Evolutionary conservation across 345 rosid species (phyloP).

Genomic region (Excoecaria agallocha): DNA sequence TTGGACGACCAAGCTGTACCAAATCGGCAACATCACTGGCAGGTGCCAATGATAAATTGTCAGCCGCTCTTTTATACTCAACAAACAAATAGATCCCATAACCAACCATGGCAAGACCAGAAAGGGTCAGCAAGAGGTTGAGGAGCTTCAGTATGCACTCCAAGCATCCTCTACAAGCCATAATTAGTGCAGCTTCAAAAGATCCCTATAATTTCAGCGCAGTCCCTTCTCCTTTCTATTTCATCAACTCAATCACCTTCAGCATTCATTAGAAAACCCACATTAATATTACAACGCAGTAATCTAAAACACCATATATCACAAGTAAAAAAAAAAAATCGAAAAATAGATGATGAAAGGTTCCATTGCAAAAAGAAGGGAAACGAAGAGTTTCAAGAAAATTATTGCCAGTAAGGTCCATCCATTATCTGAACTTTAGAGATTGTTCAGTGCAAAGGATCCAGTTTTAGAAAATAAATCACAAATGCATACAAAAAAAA

Average conservation of each 20-base stretch:
- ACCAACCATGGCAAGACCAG: slow-evolving; percentile 85
- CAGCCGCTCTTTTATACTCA: slow-evolving; percentile 51
- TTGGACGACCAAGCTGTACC: slow-evolving; percentile 76
- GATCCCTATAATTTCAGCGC: slow-evolving; percentile 14
- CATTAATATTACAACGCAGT: background rate
- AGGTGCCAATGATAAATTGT: slow-evolving; percentile 26
- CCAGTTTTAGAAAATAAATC: background rate
- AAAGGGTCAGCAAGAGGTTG: slow-evolving; percentile 71
- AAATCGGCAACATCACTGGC: slow-evolving; percentile 28
- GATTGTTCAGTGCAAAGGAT: background rate
- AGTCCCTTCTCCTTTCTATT: slow-evolving; percentile 17
- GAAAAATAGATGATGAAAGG: background rate
- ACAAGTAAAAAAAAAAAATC: background rate
- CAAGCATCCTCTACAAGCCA: slow-evolving; percentile 83
- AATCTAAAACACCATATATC: background rate
- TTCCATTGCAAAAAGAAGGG: background rate
- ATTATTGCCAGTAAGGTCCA: background rate
- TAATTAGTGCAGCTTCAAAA: slow-evolving; percentile 22
- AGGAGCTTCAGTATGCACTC: slow-evolving; percentile 81
- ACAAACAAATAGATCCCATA: slow-evolving; percentile 95
- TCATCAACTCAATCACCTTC: slow-evolving; percentile 26
- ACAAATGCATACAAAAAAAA: background rate
- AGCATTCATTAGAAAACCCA: slow-evolving; percentile 27
- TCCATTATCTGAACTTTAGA: background rate
- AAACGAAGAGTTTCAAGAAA: background rate